Conservation (phyloP, 371 early-diverging fungal species). For the Nematocida ironsii region DNA sequence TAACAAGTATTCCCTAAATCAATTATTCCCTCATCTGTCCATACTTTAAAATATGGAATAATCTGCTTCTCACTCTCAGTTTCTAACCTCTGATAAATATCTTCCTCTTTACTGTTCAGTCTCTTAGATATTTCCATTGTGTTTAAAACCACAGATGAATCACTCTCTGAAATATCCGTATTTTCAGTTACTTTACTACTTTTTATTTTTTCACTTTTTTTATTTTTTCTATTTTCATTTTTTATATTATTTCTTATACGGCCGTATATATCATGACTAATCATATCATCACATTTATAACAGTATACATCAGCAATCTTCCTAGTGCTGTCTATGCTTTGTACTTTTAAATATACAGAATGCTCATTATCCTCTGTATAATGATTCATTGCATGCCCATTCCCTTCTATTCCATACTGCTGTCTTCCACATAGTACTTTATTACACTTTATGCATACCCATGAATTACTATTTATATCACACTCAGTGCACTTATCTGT, state of each 20-base stretch:
- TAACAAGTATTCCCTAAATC: constrained; percentile 69
- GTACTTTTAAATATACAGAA: constrained; percentile 73
- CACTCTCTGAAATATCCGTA: background rate
- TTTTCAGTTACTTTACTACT: background rate
- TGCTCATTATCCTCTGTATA: constrained; percentile 77
- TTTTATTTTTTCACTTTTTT: background rate
- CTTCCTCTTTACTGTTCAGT: constrained; percentile 22
- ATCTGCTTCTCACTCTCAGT: background rate
- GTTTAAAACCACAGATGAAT: background rate
- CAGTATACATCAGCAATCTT: constrained; percentile 59
- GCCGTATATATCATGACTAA: constrained; percentile 9
- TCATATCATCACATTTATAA: constrained; percentile 63
- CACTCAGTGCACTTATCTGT: constrained; percentile 74
- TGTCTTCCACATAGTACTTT: constrained; percentile 74
- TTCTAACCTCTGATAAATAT: background rate
- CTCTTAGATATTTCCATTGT: constrained; percentile 19
- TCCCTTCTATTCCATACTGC: constrained; percentile 97
- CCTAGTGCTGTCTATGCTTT: constrained; percentile 45
- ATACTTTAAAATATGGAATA: constrained; percentile 2
- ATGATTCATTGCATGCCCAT: constrained; percentile 87
- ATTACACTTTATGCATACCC: constrained; percentile 74
- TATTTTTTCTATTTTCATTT: background rate
- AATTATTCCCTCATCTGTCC: constrained; percentile 59
- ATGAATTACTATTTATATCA: constrained; percentile 76
- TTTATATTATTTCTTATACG: background rate